Conservation (phyloP, 1,139 yeast genomes). For the Arxiozyma slooffiae region DNA sequence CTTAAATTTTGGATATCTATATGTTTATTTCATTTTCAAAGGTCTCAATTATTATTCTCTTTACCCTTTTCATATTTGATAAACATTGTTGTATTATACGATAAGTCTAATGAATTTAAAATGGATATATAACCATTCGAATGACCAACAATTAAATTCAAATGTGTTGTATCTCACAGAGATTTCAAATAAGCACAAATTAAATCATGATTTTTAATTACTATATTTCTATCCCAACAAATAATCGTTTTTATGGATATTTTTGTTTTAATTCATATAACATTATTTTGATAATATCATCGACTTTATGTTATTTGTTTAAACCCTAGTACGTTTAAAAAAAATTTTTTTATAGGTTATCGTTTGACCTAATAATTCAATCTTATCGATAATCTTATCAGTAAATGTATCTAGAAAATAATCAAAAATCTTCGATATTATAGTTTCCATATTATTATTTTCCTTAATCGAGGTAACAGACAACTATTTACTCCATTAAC, state of each 20-base stretch:
- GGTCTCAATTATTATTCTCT: not conserved
- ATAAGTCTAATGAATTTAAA: slow-evolving; percentile 15
- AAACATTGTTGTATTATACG: slow-evolving; percentile 3
- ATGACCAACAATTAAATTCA: slow-evolving; percentile 15
- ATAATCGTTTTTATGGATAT: not conserved
- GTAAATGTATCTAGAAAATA: slow-evolving; percentile 12
- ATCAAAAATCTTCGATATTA: slow-evolving; percentile 2
- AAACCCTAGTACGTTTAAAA: slow-evolving; percentile 7
- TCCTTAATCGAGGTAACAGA: not conserved
- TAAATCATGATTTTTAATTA: slow-evolving; percentile 15
- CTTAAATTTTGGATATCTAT: not conserved
- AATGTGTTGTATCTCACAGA: slow-evolving; percentile 8
- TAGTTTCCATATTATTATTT: not conserved
- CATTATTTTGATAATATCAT: slow-evolving; percentile 13
- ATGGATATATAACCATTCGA: slow-evolving; percentile 16
- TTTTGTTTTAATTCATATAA: slow-evolving; percentile 16
- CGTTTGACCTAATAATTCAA: slow-evolving; percentile 17
- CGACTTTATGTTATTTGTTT: slow-evolving; percentile 1
- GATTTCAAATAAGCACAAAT: slow-evolving; percentile 15
- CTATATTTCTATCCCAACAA: slow-evolving; percentile 16
- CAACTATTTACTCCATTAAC: not conserved
- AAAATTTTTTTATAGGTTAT: slow-evolving; percentile 13
- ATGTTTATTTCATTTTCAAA: too few relatives aligned
- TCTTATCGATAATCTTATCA: slow-evolving; percentile 14
- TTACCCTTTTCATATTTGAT: slow-evolving; percentile 8